phyloP scores from a whole-genome alignment of 31 red algal species.

The Odonthalia washingtoniensis region DNA sequence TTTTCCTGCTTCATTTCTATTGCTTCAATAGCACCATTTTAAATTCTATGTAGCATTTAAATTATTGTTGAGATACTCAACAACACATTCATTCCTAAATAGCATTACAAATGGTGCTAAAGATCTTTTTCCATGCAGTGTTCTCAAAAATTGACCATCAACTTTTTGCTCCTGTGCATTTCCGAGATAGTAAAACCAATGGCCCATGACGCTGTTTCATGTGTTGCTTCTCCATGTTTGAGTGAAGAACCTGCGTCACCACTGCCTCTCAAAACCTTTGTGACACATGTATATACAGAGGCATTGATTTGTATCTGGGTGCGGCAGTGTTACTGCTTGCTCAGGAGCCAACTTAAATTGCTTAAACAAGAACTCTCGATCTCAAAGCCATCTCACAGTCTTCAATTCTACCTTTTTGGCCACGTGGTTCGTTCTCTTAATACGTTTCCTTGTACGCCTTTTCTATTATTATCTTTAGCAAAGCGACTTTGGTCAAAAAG shows the following conservation, averaged over 20 bases:
- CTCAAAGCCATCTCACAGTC: background rate
- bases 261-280: constrained; percentile 46
- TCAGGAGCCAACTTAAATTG: constrained; percentile 2
- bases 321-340: constrained; percentile 11
- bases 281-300: constrained; percentile 30
- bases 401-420: background rate
- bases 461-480: constrained; percentile 24
- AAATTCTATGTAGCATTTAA: too few species aligned
- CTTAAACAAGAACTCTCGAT: constrained; percentile 8
- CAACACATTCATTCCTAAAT: too few species aligned
- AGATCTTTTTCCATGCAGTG: too few species aligned
- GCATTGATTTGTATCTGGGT: constrained; percentile 6
- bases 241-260: constrained; percentile 10
- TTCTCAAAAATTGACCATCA: constrained; percentile 47
- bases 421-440: constrained; percentile 11
- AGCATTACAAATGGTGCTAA: too few species aligned
- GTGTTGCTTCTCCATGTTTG: background rate
- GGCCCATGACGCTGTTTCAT: constrained; percentile 33
- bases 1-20: too few species aligned
- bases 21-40: too few species aligned
- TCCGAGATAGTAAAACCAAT: constrained; percentile 23
- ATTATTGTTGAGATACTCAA: too few species aligned
- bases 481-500: constrained; percentile 8
- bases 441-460: constrained; percentile 13
- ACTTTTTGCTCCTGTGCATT: background rate